Conservation (phyloP, 495 filamentous ascomycete species). For the Alectoria sarmentosa region DNA sequence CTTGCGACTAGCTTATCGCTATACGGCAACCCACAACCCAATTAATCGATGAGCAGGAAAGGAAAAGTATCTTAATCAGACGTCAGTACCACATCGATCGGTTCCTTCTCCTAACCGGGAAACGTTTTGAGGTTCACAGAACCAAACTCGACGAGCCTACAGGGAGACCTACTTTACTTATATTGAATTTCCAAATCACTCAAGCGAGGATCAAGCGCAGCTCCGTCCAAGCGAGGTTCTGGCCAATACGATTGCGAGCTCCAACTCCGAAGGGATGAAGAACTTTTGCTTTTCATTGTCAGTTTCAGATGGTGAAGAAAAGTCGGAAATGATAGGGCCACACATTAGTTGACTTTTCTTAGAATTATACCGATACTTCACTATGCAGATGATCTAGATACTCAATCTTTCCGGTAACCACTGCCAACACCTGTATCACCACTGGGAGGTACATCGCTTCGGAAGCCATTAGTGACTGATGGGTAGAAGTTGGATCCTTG, state of each 20-base stretch:
- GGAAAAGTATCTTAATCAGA: background rate
- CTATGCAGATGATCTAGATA: background rate
- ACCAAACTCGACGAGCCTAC: too few relatives aligned
- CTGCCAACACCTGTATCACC: background rate
- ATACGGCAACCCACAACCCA: background rate
- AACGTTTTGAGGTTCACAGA: background rate
- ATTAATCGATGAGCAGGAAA: too few relatives aligned
- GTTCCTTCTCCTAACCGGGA: background rate
- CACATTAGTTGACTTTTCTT: too few relatives aligned
- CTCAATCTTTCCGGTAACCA: background rate
- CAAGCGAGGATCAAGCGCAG: slow-evolving; percentile 38
- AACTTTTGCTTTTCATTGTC: slow-evolving; percentile 23
- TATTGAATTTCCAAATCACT: too few relatives aligned
- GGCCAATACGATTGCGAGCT: slow-evolving; percentile 54
- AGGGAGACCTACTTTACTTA: too few relatives aligned
- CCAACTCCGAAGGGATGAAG: slow-evolving; percentile 53
- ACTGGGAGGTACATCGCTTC: background rate
- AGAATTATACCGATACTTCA: background rate
- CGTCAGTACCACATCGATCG: background rate
- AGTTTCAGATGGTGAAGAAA: background rate
- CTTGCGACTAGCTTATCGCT: background rate
- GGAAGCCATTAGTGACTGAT: background rate
- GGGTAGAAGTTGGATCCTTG: background rate
- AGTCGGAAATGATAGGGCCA: background rate
- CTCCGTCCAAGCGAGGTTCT: slow-evolving; percentile 43